A percentile compares a stretch with the other conserved stretches of the same genome.
These are phyloP conservation scores for Trichoderma breve DNA, from an alignment of 2,329 filamentous ascomycete species.

Conservation along the genomic window DNA sequence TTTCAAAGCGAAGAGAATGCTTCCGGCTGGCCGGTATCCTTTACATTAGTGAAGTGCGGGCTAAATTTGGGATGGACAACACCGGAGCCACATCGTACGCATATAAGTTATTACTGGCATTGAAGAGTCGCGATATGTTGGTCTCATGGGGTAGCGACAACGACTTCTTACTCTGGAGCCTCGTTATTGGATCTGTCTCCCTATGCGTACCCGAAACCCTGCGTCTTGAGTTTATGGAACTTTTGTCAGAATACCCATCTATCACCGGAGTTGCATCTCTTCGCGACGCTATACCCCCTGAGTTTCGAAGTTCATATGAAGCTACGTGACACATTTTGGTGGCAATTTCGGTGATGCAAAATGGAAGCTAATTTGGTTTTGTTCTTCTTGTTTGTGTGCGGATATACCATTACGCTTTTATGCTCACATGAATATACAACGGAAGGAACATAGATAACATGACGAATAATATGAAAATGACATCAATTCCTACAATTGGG, in stretches of 20 bases:
- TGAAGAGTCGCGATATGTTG: not conserved
- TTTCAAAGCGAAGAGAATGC: not conserved
- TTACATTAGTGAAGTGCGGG: not conserved
- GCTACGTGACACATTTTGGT: not conserved
- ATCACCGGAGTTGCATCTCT: not conserved
- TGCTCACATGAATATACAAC: not conserved
- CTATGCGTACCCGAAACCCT: conserved; percentile 7
- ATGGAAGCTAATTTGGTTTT: not conserved
- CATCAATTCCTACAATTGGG: not conserved
- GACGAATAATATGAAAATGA: not conserved
- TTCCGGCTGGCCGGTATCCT: conserved; percentile 3
- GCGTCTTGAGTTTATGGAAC: conserved; percentile 7
- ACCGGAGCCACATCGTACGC: conserved; percentile 1
- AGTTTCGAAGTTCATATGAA: not conserved
- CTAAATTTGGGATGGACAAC: conserved; percentile 12
- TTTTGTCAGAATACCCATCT: not conserved
- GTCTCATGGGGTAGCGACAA: not conserved
- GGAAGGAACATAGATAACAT: not conserved
- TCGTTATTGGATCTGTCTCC: not conserved
- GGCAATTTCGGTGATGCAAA: not conserved
- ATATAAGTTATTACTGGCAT: not conserved
- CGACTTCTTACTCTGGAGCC: not conserved
- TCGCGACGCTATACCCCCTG: not conserved
- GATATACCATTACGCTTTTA: not conserved
- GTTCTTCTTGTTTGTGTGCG: not conserved